Conservation (phyloP, 768 basidiomycete genomes). For the Boletus edulis region DNA sequence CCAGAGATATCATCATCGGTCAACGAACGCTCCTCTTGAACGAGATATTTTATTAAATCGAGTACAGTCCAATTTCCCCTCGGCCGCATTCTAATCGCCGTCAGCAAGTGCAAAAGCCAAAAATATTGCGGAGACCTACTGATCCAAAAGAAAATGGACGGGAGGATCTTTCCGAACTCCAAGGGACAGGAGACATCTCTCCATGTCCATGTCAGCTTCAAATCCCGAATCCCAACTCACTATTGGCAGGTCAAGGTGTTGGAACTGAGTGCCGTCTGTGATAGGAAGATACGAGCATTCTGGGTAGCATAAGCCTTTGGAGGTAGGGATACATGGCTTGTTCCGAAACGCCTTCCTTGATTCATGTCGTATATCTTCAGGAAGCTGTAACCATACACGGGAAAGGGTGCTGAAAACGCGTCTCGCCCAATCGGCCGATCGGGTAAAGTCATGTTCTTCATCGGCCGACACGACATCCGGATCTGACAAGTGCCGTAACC, state of each 20-base stretch:
- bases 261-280: constrained; percentile 48
- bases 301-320: constrained; percentile 63
- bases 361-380: constrained; percentile 28
- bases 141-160: neutral
- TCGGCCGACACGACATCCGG: constrained; percentile 37
- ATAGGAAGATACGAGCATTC: constrained; percentile 74
- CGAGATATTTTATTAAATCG: neutral
- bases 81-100: neutral
- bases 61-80: no score
- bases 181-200: neutral
- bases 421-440: constrained; percentile 73
- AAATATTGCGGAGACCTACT: neutral
- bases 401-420: constrained; percentile 61
- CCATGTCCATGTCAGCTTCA: constrained; percentile 27
- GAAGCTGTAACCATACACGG: constrained; percentile 68
- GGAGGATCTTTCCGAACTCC: neutral
- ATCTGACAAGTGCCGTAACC: constrained; percentile 62
- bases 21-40: neutral
- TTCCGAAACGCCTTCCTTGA: constrained; percentile 36
- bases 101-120: neutral
- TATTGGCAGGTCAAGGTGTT: neutral
- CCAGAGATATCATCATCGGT: neutral
- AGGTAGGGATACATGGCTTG: constrained; percentile 44
- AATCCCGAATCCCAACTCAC: constrained; percentile 25
- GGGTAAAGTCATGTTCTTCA: constrained; percentile 55